A percentile compares a stretch with the other conserved stretches of the same genome.
Conservation (phyloP, 2,329 filamentous ascomycete species). For the Fusarium sp. region DNA sequence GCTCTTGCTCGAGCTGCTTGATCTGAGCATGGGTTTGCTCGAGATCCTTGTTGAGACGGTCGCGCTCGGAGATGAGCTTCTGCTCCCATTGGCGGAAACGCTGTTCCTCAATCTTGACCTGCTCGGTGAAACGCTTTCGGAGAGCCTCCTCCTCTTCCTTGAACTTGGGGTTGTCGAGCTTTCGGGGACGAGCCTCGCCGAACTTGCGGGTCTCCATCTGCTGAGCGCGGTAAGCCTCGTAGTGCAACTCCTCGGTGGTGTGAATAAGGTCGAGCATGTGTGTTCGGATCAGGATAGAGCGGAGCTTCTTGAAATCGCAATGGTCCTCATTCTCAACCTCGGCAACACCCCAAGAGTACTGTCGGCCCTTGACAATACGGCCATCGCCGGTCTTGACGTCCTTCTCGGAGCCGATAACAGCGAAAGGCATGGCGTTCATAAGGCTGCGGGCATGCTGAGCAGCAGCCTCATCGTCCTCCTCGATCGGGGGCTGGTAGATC, state of each 20-base stretch:
- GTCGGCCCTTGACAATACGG: constrained; percentile 97
- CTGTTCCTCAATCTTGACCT: constrained; percentile 99
- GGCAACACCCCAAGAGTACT: constrained; percentile 99
- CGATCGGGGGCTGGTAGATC: constrained; percentile 97
- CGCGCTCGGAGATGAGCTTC: constrained; percentile 98
- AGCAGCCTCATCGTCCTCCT: constrained; percentile 97
- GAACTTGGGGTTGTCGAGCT: constrained; percentile 99
- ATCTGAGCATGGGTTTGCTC: constrained; percentile 96
- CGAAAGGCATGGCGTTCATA: constrained; percentile 98
- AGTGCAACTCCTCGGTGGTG: constrained; percentile 99
- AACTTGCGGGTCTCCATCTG: constrained; percentile 99
- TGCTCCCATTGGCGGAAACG: constrained; percentile 99
- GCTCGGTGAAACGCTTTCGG: constrained; percentile 98
- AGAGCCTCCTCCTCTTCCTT: constrained; percentile 99
- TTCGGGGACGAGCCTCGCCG: constrained; percentile 94
- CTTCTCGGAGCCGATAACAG: constrained; percentile 98
- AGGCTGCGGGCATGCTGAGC: constrained; percentile 93
- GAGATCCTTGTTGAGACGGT: constrained; percentile 99
- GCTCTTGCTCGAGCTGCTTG: constrained; percentile 90
- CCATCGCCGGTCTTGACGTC: constrained; percentile 97
- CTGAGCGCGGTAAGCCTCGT: constrained; percentile 98
- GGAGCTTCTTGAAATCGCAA: constrained; percentile 99
- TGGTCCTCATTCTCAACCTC: constrained; percentile 99
- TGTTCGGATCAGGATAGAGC: constrained; percentile 97
- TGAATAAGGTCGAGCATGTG: constrained; percentile 99